Percentiles rank a stretch among this genome's conserved stretches.
Conservation (phyloP, 352 stramenopile species). For the Saprolegnia parasitica region DNA sequence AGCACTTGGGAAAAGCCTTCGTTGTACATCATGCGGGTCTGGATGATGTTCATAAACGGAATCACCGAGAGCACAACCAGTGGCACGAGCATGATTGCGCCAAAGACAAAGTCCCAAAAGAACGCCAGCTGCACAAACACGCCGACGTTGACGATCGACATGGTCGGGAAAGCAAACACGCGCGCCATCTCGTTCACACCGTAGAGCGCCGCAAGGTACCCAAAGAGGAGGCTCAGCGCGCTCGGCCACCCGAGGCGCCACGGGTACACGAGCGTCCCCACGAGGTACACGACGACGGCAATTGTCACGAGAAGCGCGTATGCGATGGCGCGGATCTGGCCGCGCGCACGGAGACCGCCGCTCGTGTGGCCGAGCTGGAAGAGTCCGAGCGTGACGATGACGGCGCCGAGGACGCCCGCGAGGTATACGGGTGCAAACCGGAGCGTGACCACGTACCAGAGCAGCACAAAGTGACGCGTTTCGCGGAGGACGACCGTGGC, state of each 20-base stretch:
- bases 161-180: conserved; percentile 61
- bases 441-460: conserved; percentile 67
- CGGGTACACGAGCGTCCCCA: conserved; percentile 38
- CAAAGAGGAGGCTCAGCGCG: conserved; percentile 55
- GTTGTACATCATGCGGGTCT: conserved; percentile 86
- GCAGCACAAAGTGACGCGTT: conserved; percentile 65
- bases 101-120: conserved; percentile 78
- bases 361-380: conserved; percentile 44
- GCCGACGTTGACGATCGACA: conserved; percentile 46
- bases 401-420: conserved; percentile 43
- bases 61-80: conserved; percentile 63
- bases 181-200: conserved; percentile 68
- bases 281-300: conserved; percentile 43
- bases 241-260: conserved; percentile 41
- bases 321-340: conserved; percentile 41
- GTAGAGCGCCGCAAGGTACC: conserved; percentile 57
- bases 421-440: conserved; percentile 48
- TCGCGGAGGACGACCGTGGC: conserved; percentile 66
- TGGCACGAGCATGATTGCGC: conserved; percentile 53
- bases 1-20: conserved; percentile 77
- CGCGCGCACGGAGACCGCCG: conserved; percentile 43
- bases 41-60: conserved; percentile 73
- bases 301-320: conserved; percentile 42
- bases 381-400: conserved; percentile 45
- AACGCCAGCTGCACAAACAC: conserved; percentile 74